Evolutionary conservation across 164 flowering plant genomes (phyloP), one percentile per base, ranked within the genome.

Genomic region (Stephania yunnanensis): DNA sequence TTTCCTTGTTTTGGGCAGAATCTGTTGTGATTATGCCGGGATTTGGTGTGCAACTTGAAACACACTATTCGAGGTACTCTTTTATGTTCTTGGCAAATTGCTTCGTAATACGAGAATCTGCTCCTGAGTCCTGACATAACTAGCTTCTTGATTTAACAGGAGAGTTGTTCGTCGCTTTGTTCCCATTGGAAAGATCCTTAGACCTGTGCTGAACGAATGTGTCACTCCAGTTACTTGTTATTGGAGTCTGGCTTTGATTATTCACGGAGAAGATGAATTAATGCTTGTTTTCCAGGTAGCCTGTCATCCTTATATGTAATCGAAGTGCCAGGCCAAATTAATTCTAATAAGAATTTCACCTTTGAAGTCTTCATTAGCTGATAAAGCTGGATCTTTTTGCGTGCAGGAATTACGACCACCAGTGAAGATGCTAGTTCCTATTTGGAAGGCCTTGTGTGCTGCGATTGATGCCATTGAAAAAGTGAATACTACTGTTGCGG

Each of bases 151-250:
- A 20, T 81, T 25, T 68, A 92, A 94, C 80, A 92, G 97, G 71
- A 90, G 83, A 80, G 73, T 82, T 25, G 58, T 76, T 15, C 89
- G 87, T n/a, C 84, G 82, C 20, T 93, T 95, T 84, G 84, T 93
- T 72, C 97, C 99, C 46, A 75, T 85, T 61, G 81, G 84, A 81
- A 87, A 88, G 83, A 88, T 95, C 74, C 73, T 93, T 85, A 90
- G 87, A 79, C 95, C 97, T 74, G 87, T 92, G 20, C 80, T 95
- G 66, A 85, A 80, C 77, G 97, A 95, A 81, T 88, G 89, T 83
- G 93, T 95, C 69, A 95, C 93, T 0, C 98, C 98, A 6, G 86
- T 91, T 55, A 95, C 95, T 52, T 95, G 99, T 85, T 93, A 91
- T 73, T 95, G 99, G 99, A 87, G 89, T 79, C 81, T 95, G 68